Conservation (phyloP, 495 filamentous ascomycete genomes). For the Chaetomidium leptoderma region DNA sequence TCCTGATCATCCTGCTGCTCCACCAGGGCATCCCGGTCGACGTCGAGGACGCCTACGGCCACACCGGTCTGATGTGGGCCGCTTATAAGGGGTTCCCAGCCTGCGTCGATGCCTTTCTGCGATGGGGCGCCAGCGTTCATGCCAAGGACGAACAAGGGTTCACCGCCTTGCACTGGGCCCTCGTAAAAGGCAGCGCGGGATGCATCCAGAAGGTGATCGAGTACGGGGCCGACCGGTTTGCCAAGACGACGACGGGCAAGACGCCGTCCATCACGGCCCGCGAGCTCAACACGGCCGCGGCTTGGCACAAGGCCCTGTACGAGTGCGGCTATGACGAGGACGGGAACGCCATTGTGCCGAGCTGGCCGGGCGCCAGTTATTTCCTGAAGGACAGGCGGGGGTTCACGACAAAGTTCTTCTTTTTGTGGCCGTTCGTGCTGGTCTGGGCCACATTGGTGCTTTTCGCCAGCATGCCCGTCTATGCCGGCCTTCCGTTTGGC, state of each 20-base stretch:
- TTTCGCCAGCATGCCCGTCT: slow-evolving; percentile 69
- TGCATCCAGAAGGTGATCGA: slow-evolving; percentile 91
- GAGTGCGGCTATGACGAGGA: slow-evolving; percentile 82
- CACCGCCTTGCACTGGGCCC: slow-evolving; percentile 91
- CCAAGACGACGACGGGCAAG: slow-evolving; percentile 80
- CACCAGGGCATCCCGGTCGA: slow-evolving; percentile 94
- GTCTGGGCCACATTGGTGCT: slow-evolving; percentile 66
- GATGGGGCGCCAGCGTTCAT: slow-evolving; percentile 93
- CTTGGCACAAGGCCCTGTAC: slow-evolving; percentile 78
- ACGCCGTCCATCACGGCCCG: slow-evolving; percentile 75
- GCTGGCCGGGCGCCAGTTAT: slow-evolving; percentile 53
- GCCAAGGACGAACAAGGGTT: slow-evolving; percentile 86
- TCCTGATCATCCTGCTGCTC: slow-evolving; percentile 74
- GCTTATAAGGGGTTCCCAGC: slow-evolving; percentile 92
- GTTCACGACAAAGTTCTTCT: slow-evolving; percentile 83
- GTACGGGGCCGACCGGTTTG: slow-evolving; percentile 89
- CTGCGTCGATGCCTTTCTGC: slow-evolving; percentile 86
- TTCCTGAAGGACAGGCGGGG: slow-evolving; percentile 65
- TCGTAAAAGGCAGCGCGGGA: slow-evolving; percentile 81
- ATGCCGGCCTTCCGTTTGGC: slow-evolving; percentile 66
- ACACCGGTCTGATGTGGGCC: slow-evolving; percentile 96
- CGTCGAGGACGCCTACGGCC: slow-evolving; percentile 77
- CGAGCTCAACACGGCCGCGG: slow-evolving; percentile 79
- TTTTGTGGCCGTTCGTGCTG: slow-evolving; percentile 79
- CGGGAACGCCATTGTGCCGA: slow-evolving; percentile 60